Evolutionary conservation across 371 early-diverging fungal species (phyloP), one percentile per base, ranked within the genome.

Genomic region (Syncephalis plumigaleata): DNA sequence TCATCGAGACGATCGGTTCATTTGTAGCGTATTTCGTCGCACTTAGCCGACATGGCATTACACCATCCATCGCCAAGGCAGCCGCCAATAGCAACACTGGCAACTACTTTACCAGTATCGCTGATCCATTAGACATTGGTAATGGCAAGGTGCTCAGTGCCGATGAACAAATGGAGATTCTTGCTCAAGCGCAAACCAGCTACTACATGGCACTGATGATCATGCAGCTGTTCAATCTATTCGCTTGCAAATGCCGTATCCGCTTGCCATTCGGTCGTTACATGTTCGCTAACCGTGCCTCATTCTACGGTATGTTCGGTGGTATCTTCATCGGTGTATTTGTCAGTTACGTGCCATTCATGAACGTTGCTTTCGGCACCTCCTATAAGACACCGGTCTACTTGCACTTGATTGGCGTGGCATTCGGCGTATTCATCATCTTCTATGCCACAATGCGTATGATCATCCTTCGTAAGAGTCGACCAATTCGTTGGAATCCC

Each of bases 211-310:
- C 68, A 43, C 65, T 96, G 18, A 71, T 90, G 75, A 70, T 88
- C 50, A 64, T 65, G 60, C 97, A 96, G 59, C 68, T 79, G 55
- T 91, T 86, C 72, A 96, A 94, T 65, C 57, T 89, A 67, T 90
- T 93, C 59, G 79, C 84, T 21, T 86, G 88, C 68, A 95, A 95
- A 70, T 72, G 79, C 31, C 65, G 77, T 9, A 68, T 77, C 51
- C 64, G 73, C 2, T 57, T 81, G 44, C 89, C 91, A 25, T 81
- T 78, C 52, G 86, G 90, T 20, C 55, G 52, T 43, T 81, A 77
- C 63, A 81, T 89, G 78, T 77, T 91, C 61, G 61, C 72, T 36
- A 93, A 93, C 74, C 52, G 55, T 27, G 57, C 58, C 9, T 80
- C 74, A 7, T 91, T 81, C 58, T 42, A 58, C 48, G 78, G 83